Evolutionary conservation across 1,284 basidiomycete species (phyloP), one percentile per base, ranked within the genome.

Genomic region (Moesziomyces parantarcticus): DNA sequence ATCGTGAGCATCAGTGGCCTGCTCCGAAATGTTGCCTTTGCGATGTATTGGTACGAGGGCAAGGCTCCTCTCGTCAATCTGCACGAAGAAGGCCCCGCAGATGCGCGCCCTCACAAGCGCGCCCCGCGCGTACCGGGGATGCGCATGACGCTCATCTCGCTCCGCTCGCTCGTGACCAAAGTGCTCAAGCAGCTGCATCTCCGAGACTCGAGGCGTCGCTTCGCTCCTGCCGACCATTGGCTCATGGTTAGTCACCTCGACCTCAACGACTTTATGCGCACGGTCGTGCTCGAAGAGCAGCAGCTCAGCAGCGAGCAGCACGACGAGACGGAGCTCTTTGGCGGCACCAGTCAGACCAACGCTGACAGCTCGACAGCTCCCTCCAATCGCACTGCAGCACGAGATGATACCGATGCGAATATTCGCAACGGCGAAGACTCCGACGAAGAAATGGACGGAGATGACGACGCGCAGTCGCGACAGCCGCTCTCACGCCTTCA

Each of bases 251-350:
- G 80, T 21, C 80, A 85, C 42, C 86, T 92, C 18, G 93, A 97
- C 79, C 87, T 97, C 76, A 85, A 87, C n/a, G 90, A 90, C 0
- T 99, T 99, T 82, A 88, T 97, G 21, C 91, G 95, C 72, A 94
- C 93, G 1, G 96, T 93, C 6, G 87, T 97, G 39, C 65, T 76
- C 49, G 84, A 77, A 57, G 81, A 83, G 58, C 55, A 75, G 41
- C 77, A 80, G 41, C 66, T 80, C 36, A 65, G 55, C 58, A 64
- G 62, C 51, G 64, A 63, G 26, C 63, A 62, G 41, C 55, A 62
- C 36, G 58, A 58, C 9, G 54, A 62, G 36, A 46, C 32, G 14
- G 49, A 57, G 8, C 43, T 32, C 7, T 42, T 29, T 44, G 60
- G 11, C n/a, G 21, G 36, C 16, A 18, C 18, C 36, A 39, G 14